Base-by-base conservation (phyloP, 345 rosid species). In the Sisymbrium irio region DNA sequence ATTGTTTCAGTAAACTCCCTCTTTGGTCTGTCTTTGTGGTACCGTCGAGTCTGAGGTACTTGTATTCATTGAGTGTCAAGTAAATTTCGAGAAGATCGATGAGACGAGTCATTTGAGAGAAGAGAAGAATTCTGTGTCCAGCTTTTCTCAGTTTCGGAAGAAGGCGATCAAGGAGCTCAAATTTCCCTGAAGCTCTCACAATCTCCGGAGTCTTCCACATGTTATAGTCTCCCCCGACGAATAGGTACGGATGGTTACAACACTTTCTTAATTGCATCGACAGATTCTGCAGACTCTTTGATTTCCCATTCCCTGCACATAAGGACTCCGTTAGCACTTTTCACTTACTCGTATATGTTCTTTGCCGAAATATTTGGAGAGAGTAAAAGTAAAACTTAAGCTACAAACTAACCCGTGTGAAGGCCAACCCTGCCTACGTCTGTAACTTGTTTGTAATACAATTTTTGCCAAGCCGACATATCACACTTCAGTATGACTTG, bases 201-300 rank as follows among this genome's bases (percentile, higher is more conserved):
- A 96, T 84, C 87, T 89, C 99, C 4, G 88, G 94, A 69, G 75
- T 86, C 74, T 83, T 89, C 96, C 97, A 90, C 88, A 85, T 86
- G 69, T 91, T 86, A 67, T 89, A 85, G 50, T 72, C 83, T 44
- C 88, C 87, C 68, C 85, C 94, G 32, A 89, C 87, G 77, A 96
- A 96, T 71, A 96, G 96, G 66, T 90, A 92, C 6, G 99, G 99
- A 67, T 96, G 99, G 83, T 96, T 96, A 83, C 99, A 96, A 64
- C 99, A 96, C 87, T 96, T 96, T 71, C 99, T 89, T 66, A 92
- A 86, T 83, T 95, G 99, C 99, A 95, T 92, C 9, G 99, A 65
- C 73, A 96, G 77, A 77, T 96, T 96, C 73, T 96, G 97, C 59
- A 96, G 85, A 73, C 90, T 86, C 83, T 86, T 96, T 66, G 98